Conservation (phyloP, 768 basidiomycete species). For the Lactarius tabidus region DNA sequence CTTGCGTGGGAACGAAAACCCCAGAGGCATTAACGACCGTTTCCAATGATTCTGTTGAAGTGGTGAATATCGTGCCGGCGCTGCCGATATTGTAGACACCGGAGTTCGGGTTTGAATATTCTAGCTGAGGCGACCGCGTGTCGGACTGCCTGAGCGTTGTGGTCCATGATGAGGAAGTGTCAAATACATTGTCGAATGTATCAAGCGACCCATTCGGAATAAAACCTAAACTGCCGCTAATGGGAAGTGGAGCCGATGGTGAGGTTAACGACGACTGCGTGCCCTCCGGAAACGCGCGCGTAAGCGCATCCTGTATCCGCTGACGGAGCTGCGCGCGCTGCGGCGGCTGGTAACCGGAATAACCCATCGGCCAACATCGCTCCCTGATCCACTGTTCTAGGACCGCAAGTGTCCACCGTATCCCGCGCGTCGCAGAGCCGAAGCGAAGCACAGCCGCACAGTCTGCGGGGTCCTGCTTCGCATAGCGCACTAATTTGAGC, state of each 20-base stretch:
- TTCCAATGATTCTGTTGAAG: not conserved
- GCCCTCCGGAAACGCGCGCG: not conserved
- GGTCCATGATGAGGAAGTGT: too few species aligned
- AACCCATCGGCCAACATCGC: slow-evolving; percentile 64
- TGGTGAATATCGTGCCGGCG: not conserved
- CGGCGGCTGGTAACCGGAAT: slow-evolving; percentile 43
- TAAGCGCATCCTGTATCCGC: slow-evolving; percentile 37
- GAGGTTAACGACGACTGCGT: not conserved
- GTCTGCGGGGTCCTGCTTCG: slow-evolving; percentile 58
- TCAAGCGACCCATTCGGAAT: too few species aligned
- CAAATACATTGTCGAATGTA: too few species aligned
- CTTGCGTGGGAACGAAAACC: not conserved
- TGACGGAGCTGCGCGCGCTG: slow-evolving; percentile 44
- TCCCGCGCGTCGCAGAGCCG: slow-evolving; percentile 48
- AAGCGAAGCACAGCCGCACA: slow-evolving; percentile 65
- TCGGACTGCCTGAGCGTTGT: too few species aligned
- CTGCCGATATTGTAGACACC: not conserved
- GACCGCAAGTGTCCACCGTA: slow-evolving; percentile 50
- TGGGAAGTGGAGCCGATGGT: too few species aligned
- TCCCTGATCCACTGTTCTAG: slow-evolving; percentile 56
- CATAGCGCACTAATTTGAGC: slow-evolving; percentile 66
- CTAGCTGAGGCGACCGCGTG: not conserved
- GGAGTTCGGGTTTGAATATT: not conserved
- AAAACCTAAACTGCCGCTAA: too few species aligned
- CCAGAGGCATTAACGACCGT: not conserved